Evolutionary conservation across 768 basidiomycete genomes (phyloP).

Genomic region (Tylopilus rubrobrunneus): DNA sequence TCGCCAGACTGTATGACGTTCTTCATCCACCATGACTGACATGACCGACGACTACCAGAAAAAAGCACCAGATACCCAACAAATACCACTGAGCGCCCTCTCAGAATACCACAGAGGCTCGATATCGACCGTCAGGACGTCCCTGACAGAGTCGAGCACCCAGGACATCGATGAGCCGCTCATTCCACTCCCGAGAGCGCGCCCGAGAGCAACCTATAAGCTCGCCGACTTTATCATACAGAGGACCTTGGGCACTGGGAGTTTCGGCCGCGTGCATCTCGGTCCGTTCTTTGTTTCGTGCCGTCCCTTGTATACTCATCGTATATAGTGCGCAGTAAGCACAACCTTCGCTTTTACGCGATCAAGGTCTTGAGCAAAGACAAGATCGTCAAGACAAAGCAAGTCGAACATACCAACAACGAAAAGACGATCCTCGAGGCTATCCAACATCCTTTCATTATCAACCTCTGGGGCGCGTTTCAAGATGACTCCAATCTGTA

Average conservation of each 20-base stretch:
- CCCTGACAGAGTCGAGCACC: constrained; percentile 48
- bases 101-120: constrained; percentile 59
- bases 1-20: constrained; percentile 6
- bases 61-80: constrained; percentile 9
- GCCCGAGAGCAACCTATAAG: constrained; percentile 65
- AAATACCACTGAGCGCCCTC: constrained; percentile 25
- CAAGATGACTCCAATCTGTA: constrained; percentile 92
- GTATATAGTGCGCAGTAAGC: constrained; percentile 74
- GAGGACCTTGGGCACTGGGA: constrained; percentile 87
- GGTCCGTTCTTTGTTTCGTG: constrained; percentile 39
- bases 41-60: not conserved
- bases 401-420: constrained; percentile 96
- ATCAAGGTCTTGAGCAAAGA: constrained; percentile 95
- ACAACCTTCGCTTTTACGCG: constrained; percentile 94
- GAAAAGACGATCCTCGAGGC: constrained; percentile 83
- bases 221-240: constrained; percentile 77
- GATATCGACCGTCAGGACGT: constrained; percentile 64
- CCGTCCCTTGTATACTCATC: not conserved
- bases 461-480: constrained; percentile 95
- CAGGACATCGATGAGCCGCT: constrained; percentile 36
- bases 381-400: constrained; percentile 87
- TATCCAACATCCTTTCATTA: constrained; percentile 89
- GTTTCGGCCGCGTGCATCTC: constrained; percentile 94
- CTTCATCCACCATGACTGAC: constrained; percentile 18
- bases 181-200: constrained; percentile 32